phyloP scores from a whole-genome alignment of 768 basidiomycete genomes.

The Termitomyces titanicus region DNA sequence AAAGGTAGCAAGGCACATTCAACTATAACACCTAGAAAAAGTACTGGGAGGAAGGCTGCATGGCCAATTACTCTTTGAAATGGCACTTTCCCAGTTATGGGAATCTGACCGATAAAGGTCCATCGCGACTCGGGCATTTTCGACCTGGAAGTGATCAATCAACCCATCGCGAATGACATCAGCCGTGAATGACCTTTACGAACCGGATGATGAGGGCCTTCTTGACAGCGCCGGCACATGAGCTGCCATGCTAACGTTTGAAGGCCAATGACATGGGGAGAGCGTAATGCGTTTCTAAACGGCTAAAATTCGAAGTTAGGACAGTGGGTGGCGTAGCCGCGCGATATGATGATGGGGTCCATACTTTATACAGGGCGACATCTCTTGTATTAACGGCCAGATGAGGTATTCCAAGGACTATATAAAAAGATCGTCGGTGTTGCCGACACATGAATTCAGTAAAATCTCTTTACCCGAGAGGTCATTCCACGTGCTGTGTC shows the following conservation, averaged over 20 bases:
- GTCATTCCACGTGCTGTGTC: conserved; percentile 79
- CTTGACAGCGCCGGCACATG: conserved; percentile 75
- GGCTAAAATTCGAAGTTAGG: conserved; percentile 37
- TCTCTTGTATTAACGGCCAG: conserved; percentile 76
- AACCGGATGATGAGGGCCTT: conserved; percentile 70
- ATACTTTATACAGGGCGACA: conserved; percentile 68
- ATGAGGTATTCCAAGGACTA: conserved; percentile 80
- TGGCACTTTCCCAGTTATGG: conserved; percentile 61
- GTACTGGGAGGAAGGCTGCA: conserved; percentile 71
- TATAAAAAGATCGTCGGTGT: conserved; percentile 22
- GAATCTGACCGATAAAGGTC: conserved; percentile 56
- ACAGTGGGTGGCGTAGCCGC: conserved; percentile 15
- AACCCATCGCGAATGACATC: conserved; percentile 9
- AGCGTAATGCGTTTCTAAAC: conserved; percentile 67
- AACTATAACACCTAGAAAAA: conserved; percentile 78
- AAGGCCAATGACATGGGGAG: conserved; percentile 64
- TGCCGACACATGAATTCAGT: too few relatives aligned
- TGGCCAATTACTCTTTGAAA: conserved; percentile 67
- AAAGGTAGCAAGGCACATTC: conserved; percentile 11
- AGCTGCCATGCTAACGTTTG: conserved; percentile 81
- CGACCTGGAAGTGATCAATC: conserved; percentile 44
- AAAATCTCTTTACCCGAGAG: conserved; percentile 53
- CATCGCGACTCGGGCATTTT: conserved; percentile 66
- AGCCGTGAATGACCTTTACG: conserved; percentile 25
- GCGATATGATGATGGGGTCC: background rate